phyloP scores from a whole-genome alignment of 2,329 filamentous ascomycete genomes.

The Diaporthe sp. region DNA sequence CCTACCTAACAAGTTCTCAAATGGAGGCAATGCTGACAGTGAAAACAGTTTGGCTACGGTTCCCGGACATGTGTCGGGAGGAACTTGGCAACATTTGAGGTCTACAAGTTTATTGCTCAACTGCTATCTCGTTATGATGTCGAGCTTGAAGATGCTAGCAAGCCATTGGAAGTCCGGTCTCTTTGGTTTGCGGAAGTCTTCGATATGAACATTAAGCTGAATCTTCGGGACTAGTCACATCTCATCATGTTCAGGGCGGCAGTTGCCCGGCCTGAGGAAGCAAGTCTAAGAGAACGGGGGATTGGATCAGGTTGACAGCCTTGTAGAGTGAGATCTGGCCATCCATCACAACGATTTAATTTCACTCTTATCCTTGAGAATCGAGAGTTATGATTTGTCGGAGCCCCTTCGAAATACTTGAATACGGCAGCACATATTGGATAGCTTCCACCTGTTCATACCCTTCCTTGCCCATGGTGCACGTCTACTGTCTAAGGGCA shows the following conservation, averaged over 20 bases:
- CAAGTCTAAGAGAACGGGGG: background rate
- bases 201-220: constrained; percentile 4
- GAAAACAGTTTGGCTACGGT: background rate
- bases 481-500: no score
- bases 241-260: background rate
- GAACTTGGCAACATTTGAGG: constrained; percentile 1
- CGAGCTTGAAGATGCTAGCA: background rate
- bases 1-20: no score
- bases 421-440: no score
- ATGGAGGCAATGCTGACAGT: background rate
- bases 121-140: background rate
- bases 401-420: no score
- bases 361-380: no score
- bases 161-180: background rate
- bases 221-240: background rate
- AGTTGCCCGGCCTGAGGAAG: background rate
- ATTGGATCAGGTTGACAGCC: no score
- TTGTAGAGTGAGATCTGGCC: no score
- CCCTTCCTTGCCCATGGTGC: no score
- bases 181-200: constrained; percentile 20
- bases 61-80: constrained; percentile 1
- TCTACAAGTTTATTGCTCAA: constrained; percentile 4
- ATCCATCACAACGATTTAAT: no score
- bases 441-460: no score
- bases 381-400: no score